phyloP scores from a whole-genome alignment of 352 stramenopile genomes.

The Phytophthora podocarpi region DNA sequence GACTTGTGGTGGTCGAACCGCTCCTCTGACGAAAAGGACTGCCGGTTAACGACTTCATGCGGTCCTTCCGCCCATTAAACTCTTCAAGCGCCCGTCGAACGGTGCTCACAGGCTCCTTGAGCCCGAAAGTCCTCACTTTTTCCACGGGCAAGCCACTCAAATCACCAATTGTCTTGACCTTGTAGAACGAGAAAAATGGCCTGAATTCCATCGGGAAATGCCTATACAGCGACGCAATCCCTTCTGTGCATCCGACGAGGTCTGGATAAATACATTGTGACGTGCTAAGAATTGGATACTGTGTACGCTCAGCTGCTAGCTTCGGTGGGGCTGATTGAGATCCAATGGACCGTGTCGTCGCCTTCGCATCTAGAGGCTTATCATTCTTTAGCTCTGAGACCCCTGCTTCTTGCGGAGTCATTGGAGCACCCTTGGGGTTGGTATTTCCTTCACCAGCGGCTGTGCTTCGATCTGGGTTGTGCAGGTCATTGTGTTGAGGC shows the following conservation, averaged over 20 bases:
- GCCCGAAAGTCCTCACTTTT: slow-evolving; percentile 60
- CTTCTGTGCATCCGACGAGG: slow-evolving; percentile 50
- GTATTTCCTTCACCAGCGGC: neutral
- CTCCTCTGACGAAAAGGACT: slow-evolving; percentile 47
- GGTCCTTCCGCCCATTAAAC: slow-evolving; percentile 47
- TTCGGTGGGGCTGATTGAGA: slow-evolving; percentile 22
- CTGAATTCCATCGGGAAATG: slow-evolving; percentile 65
- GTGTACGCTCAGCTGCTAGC: slow-evolving; percentile 2
- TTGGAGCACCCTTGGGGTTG: neutral
- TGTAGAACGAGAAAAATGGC: slow-evolving; percentile 64
- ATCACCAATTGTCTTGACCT: slow-evolving; percentile 75
- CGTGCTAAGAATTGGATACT: slow-evolving; percentile 4
- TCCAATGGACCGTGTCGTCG: neutral
- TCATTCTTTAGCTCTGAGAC: neutral
- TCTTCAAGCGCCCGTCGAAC: slow-evolving; percentile 62
- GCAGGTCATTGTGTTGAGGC: neutral
- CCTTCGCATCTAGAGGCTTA: neutral
- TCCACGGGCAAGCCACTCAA: slow-evolving; percentile 52
- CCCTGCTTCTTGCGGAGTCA: neutral
- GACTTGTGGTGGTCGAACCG: slow-evolving; percentile 19
- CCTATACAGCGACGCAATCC: slow-evolving; percentile 49
- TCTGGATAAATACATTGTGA: slow-evolving; percentile 49
- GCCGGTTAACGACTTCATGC: slow-evolving; percentile 39
- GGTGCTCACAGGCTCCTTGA: slow-evolving; percentile 62
- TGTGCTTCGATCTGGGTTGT: neutral